A percentile compares a stretch with the other conserved stretches of the same genome.
phyloP scores from a whole-genome alignment of 2,329 filamentous ascomycete species.

The Raffaelea albimanens region DNA sequence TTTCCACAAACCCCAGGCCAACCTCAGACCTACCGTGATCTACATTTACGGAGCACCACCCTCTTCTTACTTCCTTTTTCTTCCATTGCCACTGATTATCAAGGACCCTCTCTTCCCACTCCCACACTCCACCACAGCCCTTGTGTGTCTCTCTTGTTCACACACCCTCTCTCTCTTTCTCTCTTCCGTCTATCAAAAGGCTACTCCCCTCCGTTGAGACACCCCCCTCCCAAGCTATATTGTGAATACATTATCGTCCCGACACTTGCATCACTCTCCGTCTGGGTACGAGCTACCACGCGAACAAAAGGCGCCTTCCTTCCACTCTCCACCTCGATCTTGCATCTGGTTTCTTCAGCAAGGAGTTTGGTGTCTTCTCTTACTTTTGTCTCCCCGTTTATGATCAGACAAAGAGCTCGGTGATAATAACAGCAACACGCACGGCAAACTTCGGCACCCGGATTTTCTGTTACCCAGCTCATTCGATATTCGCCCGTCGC shows the following conservation, averaged over 20 bases:
- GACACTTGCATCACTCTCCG: not conserved
- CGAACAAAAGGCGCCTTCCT: slow-evolving; percentile 6
- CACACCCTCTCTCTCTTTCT: not conserved
- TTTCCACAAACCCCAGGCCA: slow-evolving; percentile 2
- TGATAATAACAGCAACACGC: not conserved
- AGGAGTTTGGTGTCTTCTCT: no score
- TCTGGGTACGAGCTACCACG: not conserved
- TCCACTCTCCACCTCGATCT: not conserved
- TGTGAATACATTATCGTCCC: slow-evolving; percentile 4
- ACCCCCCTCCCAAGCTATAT: slow-evolving; percentile 3
- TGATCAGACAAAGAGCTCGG: not conserved
- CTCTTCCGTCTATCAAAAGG: not conserved
- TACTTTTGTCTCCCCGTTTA: no score
- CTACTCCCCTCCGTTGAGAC: not conserved
- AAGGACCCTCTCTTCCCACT: slow-evolving; percentile 4
- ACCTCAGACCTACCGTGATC: slow-evolving; percentile 4
- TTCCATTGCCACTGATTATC: not conserved
- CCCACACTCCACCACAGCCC: not conserved
- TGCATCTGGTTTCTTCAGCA: not conserved
- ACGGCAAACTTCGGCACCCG: no score
- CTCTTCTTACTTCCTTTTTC: not conserved
- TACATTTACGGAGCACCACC: slow-evolving; percentile 1
- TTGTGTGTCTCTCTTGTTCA: not conserved
- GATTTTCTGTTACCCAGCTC: not conserved
- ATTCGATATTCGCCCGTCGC: no score